Evolutionary conservation across 192 early-diverging fungal genomes (phyloP).

Genomic region (Entomortierella chlamydospora): DNA sequence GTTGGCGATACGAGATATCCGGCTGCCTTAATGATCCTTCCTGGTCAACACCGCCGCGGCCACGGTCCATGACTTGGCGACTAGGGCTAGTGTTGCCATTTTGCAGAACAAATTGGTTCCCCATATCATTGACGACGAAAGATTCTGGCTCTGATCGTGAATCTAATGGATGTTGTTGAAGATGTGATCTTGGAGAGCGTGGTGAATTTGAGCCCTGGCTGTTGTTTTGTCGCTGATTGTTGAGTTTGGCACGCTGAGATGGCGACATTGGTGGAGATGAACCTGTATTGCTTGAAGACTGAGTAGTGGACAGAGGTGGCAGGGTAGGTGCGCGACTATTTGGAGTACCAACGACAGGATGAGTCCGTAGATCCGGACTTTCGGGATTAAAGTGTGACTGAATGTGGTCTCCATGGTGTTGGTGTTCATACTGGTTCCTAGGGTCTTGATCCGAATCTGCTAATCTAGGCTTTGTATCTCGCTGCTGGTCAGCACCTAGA

Average conservation of each 20-base stretch:
- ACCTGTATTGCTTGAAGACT: neutral
- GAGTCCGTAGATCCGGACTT: constrained; percentile 5
- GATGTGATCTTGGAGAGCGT: constrained; percentile 15
- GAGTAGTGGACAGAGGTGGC: constrained; percentile 7
- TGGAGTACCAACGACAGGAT: neutral
- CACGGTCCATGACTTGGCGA: neutral
- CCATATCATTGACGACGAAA: constrained; percentile 31
- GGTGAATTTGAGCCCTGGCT: neutral
- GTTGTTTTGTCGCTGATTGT: constrained; percentile 1
- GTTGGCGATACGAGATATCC: constrained; percentile 9
- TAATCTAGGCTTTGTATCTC: neutral
- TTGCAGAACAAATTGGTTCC: constrained; percentile 40
- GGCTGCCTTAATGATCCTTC: constrained; percentile 19
- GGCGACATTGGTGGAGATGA: constrained; percentile 12
- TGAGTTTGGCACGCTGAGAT: constrained; percentile 19
- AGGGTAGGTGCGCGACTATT: neutral
- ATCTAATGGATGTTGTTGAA: neutral
- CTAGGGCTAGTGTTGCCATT: neutral
- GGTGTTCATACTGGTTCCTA: constrained; percentile 14
- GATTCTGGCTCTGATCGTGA: neutral
- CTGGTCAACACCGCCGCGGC: constrained; percentile 6
- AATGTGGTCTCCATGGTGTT: constrained; percentile 32
- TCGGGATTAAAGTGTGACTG: constrained; percentile 30
- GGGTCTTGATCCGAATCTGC: neutral
- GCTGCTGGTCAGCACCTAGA: neutral